Evolutionary conservation across 768 basidiomycete genomes (phyloP).

Genomic region (Pleurotus eryngii): DNA sequence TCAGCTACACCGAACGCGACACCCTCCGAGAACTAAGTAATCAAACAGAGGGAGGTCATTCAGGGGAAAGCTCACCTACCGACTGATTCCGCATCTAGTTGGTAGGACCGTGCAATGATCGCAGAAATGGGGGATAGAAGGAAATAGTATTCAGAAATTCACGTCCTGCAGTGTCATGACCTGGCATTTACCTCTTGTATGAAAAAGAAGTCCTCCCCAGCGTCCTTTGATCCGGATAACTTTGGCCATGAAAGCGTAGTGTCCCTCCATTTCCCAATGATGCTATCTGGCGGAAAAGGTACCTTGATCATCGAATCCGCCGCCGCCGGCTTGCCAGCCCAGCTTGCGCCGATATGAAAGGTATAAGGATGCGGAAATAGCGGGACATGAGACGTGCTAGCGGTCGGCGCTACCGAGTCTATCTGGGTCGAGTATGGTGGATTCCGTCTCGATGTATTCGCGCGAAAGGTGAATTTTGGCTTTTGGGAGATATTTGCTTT

Average conservation of each 20-base stretch:
- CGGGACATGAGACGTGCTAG: not conserved
- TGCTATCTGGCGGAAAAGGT: slow-evolving; percentile 56
- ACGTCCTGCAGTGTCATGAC: not conserved
- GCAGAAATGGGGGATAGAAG: not conserved
- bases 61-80: slow-evolving; percentile 44
- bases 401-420: not conserved
- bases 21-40: slow-evolving; percentile 48
- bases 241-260: slow-evolving; percentile 49
- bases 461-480: not conserved
- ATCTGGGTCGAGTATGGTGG: not conserved
- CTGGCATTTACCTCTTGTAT: slow-evolving; percentile 60
- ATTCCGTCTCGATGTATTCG: not conserved
- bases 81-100: slow-evolving; percentile 73
- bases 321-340: slow-evolving; percentile 67
- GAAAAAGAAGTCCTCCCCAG: slow-evolving; percentile 52
- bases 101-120: not conserved
- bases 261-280: slow-evolving; percentile 70
- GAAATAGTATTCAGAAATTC: slow-evolving; percentile 1
- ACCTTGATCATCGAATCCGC: slow-evolving; percentile 26
- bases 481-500: not conserved
- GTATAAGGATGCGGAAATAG: slow-evolving; percentile 45
- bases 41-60: slow-evolving; percentile 23
- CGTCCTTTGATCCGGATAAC: slow-evolving; percentile 30
- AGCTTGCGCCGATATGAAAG: slow-evolving; percentile 76
- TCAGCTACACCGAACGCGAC: slow-evolving; percentile 84